A percentile compares a stretch with the other conserved stretches of the same genome.
Conservation (phyloP, 257 asterid species). For the Ophiorrhiza pumila region DNA sequence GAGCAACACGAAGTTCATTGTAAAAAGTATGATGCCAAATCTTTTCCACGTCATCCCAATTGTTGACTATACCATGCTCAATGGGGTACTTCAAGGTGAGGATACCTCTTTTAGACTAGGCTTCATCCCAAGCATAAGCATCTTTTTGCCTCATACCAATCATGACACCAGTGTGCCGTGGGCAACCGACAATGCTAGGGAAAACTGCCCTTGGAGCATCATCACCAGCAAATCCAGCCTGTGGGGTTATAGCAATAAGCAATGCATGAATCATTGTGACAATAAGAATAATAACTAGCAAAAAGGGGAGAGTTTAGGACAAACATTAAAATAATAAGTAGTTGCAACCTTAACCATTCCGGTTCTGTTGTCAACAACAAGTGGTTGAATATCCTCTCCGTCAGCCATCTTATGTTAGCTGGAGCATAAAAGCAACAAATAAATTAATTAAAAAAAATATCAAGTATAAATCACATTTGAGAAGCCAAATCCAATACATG, state of each 20-base stretch:
- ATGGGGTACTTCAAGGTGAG: conserved; percentile 43
- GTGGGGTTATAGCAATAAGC: no score
- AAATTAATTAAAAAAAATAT: not conserved
- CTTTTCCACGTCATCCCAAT: conserved; percentile 55
- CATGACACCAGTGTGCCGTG: conserved; percentile 42
- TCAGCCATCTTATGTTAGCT: conserved; percentile 30
- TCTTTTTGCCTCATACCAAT: conserved; percentile 47
- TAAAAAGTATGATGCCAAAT: conserved; percentile 51
- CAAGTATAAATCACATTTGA: not conserved
- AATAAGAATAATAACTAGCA: not conserved
- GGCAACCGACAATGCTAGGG: conserved; percentile 46
- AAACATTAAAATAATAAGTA: not conserved
- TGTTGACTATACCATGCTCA: conserved; percentile 48
- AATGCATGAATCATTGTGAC: not conserved
- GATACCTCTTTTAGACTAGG: conserved; percentile 45
- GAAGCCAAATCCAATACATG: not conserved
- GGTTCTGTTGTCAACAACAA: conserved; percentile 43
- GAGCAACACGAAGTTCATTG: conserved; percentile 51
- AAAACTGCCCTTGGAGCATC: conserved; percentile 50
- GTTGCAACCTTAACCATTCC: conserved; percentile 42
- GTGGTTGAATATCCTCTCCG: conserved; percentile 42
- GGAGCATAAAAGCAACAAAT: not conserved
- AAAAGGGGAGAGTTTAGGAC: no score
- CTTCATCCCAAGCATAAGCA: conserved; percentile 49
- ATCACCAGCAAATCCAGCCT: conserved; percentile 53